Evolutionary conservation across 2,329 filamentous ascomycete species (phyloP).

Genomic region (Thielaviopsis euricoi): DNA sequence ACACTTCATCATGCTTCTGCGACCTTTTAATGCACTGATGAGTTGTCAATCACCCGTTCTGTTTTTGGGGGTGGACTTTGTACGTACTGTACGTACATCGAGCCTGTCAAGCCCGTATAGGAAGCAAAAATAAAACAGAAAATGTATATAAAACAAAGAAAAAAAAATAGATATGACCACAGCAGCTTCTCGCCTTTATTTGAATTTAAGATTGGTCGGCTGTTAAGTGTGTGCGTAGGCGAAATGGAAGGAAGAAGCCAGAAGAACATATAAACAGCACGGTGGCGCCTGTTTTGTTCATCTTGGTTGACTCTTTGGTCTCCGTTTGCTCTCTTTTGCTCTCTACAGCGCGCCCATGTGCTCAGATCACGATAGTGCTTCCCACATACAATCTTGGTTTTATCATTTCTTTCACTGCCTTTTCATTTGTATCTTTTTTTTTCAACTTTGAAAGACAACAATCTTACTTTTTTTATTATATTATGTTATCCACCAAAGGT

Average conservation of each 20-base stretch:
- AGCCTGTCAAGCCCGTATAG: neutral
- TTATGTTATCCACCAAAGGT: neutral
- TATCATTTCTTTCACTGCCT: neutral
- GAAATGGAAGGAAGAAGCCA: neutral
- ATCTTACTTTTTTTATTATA: neutral
- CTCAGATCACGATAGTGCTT: too few species aligned
- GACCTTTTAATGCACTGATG: slow-evolving; percentile 36
- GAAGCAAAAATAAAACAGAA: neutral
- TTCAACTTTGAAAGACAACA: neutral
- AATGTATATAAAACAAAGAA: neutral
- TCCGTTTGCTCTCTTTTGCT: too few species aligned
- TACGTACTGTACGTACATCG: slow-evolving; percentile 17
- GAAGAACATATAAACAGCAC: neutral
- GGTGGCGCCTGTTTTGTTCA: neutral
- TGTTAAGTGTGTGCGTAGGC: neutral
- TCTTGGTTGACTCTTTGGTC: slow-evolving; percentile 2
- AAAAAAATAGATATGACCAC: too few species aligned
- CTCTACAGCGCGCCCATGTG: too few species aligned
- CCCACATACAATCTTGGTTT: neutral
- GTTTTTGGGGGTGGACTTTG: slow-evolving; percentile 25
- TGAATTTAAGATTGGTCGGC: neutral
- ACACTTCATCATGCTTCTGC: slow-evolving; percentile 23
- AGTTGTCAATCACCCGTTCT: slow-evolving; percentile 23
- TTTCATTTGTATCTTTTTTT: neutral
- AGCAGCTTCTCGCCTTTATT: neutral